Evolutionary conservation across 148 eudicot species (phyloP), one percentile per base, ranked within the genome.

Genomic region (Limonium bicolor): DNA sequence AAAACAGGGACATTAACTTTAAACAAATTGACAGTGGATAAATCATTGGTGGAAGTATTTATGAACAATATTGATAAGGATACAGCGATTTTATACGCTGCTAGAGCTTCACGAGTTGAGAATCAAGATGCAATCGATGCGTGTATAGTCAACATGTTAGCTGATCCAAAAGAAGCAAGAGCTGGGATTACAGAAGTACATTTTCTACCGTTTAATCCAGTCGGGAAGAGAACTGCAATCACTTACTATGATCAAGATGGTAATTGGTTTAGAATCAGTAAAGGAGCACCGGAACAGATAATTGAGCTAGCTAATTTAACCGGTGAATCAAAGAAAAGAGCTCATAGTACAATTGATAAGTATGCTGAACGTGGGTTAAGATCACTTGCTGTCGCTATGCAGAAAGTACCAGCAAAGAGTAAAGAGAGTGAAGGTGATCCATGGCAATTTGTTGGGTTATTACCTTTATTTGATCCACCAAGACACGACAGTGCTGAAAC

Each of bases 201-300:
- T 33, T 68, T 68, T 56, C 50, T 69, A 17, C 74, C 74, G 3
- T 69, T 69, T 41, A 69, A 69, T 31, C 74, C 74, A 4, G 60
- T 60, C 34, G 69, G 64, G 21, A 69, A 69, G 61, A 48, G 74
- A 25, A 69, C 74, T 11, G 74, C 74, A 21, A 29, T 69, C 30
- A 69, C 74, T 1, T 69, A 69, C 39, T 44, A 54, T 20, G 64
- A 65, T 37, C 3, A 18, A 30, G 50, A 53, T 33, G 68, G 68
- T 1, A 58, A 58, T 17, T 46, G 50, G 73, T 68, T 62, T 29
- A 37, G 73, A 19, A 67, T 54, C 46, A 68, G 74, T 50, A 68
- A 68, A 48, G 74, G 74, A 26, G 74, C 74, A 21, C 74, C 74
- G 13, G 74, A 68, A 40, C 70, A 69, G 68, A 65, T 70, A 27